Conservation (phyloP, 306 rosid species). For the Cicer bijugum region DNA sequence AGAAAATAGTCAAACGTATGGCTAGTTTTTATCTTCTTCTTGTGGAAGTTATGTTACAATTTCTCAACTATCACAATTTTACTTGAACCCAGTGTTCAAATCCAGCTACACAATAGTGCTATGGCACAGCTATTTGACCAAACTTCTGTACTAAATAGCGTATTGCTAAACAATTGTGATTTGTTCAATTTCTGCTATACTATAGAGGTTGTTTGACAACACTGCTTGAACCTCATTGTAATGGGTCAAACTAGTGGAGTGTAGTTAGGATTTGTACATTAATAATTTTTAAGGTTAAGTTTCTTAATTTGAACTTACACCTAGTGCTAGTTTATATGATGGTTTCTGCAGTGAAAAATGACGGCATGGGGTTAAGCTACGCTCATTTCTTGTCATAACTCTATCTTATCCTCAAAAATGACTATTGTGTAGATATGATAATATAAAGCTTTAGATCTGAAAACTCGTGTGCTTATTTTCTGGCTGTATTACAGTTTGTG, state of each 20-base stretch:
- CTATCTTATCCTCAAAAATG: conserved; percentile 3
- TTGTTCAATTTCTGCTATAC: too few relatives aligned
- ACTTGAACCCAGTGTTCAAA: neutral
- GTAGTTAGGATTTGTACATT: neutral
- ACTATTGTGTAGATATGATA: conserved; percentile 32
- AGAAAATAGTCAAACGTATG: conserved; percentile 3
- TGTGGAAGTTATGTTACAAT: conserved; percentile 2
- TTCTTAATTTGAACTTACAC: conserved; percentile 3
- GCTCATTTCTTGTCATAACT: conserved; percentile 5
- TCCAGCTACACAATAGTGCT: too few relatives aligned
- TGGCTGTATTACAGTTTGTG: conserved; percentile 29
- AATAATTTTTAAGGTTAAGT: neutral
- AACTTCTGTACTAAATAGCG: too few relatives aligned
- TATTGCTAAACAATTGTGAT: too few relatives aligned
- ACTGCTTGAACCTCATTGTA: conserved; percentile 6
- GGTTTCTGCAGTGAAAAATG: conserved; percentile 6
- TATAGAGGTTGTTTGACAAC: too few relatives aligned
- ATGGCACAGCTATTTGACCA: too few relatives aligned
- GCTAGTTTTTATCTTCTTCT: neutral
- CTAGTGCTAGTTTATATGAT: conserved; percentile 11
- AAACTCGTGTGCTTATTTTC: conserved; percentile 22
- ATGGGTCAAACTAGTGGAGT: conserved; percentile 3
- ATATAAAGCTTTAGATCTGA: conserved; percentile 26
- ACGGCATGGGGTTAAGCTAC: conserved; percentile 8
- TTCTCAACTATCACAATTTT: neutral